phyloP scores from a whole-genome alignment of 345 rosid genomes.

The Gossypium ekmanianum region DNA sequence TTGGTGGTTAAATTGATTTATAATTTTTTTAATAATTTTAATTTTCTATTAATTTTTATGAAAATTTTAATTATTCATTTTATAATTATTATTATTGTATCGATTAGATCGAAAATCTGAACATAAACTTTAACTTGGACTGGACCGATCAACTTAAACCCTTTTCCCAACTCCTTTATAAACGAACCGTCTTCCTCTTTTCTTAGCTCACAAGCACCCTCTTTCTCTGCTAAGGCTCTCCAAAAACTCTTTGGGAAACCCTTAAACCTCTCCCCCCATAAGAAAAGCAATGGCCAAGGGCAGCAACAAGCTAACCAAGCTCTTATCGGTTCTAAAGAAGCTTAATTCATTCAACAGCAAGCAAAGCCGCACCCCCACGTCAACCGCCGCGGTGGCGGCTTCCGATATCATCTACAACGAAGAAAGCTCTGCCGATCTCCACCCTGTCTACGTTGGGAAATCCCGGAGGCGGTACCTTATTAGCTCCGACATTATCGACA shows the following conservation, averaged over 20 bases:
- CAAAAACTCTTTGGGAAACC: neutral
- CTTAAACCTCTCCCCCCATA: neutral
- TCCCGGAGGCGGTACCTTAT: slow-evolving; percentile 69
- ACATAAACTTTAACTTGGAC: neutral
- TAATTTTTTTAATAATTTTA: no score
- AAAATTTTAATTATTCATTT: no score
- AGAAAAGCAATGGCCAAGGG: slow-evolving; percentile 56
- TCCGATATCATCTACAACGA: slow-evolving; percentile 22
- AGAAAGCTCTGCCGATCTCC: slow-evolving; percentile 41
- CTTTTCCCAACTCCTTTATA: slow-evolving; percentile 32
- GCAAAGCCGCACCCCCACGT: slow-evolving; percentile 32
- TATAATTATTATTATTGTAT: no score
- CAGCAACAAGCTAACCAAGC: slow-evolving; percentile 67
- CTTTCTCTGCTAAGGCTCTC: neutral
- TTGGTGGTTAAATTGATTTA: no score
- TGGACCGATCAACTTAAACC: neutral
- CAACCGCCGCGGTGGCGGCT: slow-evolving; percentile 34
- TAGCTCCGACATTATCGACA: slow-evolving; percentile 48
- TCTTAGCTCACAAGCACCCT: slow-evolving; percentile 24
- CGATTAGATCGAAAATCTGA: no score
- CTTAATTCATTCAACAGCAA: slow-evolving; percentile 67
- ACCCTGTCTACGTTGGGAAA: slow-evolving; percentile 73
- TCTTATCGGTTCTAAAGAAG: slow-evolving; percentile 78
- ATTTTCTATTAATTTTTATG: no score
- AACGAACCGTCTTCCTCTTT: slow-evolving; percentile 24